These are phyloP conservation scores for Ustilago xerochloae DNA, from an alignment of 1,284 basidiomycete species.

Conservation along the genomic window DNA sequence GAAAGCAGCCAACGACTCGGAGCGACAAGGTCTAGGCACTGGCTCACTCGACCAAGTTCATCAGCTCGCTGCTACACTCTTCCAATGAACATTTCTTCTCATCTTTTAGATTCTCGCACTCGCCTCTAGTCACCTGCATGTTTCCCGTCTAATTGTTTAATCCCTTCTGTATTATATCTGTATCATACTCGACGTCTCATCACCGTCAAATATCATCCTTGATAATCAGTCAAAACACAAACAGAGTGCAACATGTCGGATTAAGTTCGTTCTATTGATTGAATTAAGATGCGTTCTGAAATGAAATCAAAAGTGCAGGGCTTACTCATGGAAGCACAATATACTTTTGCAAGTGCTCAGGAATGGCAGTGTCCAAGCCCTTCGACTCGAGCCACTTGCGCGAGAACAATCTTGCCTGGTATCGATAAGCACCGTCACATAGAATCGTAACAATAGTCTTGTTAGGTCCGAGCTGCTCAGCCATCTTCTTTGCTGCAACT, in stretches of 20 bases:
- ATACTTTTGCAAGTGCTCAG: constrained; percentile 87
- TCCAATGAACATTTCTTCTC: constrained; percentile 15
- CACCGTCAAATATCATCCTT: not conserved
- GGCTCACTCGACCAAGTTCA: constrained; percentile 35
- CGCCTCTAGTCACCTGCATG: not conserved
- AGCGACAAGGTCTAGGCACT: constrained; percentile 30
- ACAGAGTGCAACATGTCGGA: not conserved
- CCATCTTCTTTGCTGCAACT: constrained; percentile 89
- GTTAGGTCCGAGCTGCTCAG: constrained; percentile 82
- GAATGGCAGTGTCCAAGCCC: constrained; percentile 81
- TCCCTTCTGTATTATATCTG: constrained; percentile 19
- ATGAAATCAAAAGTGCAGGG: not conserved
- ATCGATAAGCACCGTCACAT: constrained; percentile 94
- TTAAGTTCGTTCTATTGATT: not conserved
- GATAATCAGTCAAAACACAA: not conserved
- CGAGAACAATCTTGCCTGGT: constrained; percentile 96
- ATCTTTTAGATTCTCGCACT: not conserved
- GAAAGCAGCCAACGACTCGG: constrained; percentile 7
- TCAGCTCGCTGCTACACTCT: constrained; percentile 15
- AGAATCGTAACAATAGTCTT: constrained; percentile 87
- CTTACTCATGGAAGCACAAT: constrained; percentile 74
- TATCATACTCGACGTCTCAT: constrained; percentile 5
- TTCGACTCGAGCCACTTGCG: constrained; percentile 91
- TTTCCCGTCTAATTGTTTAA: not conserved
- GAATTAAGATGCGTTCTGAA: not conserved